These are phyloP conservation scores for Gigaspora rosea DNA, from an alignment of 192 early-diverging fungal genomes.

Conservation along the genomic window DNA sequence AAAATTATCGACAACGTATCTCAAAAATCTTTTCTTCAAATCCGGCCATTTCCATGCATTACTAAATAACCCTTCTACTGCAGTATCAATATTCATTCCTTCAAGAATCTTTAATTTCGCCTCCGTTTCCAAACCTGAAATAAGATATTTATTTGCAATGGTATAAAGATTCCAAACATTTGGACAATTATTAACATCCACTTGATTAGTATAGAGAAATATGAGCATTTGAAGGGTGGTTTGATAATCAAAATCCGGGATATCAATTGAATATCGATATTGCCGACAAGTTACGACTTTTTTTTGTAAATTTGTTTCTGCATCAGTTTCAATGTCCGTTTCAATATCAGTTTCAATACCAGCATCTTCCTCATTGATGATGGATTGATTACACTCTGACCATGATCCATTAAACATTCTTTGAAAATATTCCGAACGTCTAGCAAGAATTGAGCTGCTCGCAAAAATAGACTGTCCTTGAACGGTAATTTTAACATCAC, in stretches of 20 bases:
- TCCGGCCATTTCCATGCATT: slow-evolving; percentile 15
- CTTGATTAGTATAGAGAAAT: slow-evolving; percentile 22
- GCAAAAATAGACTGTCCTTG: slow-evolving; percentile 21
- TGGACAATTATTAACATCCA: slow-evolving; percentile 1
- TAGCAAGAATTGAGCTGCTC: slow-evolving; percentile 20
- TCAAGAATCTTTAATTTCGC: slow-evolving; percentile 1
- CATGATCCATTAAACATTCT: slow-evolving; percentile 29
- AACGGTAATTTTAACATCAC: slow-evolving; percentile 28
- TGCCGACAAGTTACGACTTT: neutral
- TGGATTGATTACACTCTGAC: slow-evolving; percentile 10
- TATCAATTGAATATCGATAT: neutral
- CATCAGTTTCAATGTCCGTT: neutral
- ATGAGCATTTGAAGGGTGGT: slow-evolving; percentile 17
- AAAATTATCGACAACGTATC: slow-evolving; percentile 12
- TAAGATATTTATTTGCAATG: slow-evolving; percentile 16
- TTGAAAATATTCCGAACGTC: slow-evolving; percentile 29
- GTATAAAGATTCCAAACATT: slow-evolving; percentile 1
- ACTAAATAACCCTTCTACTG: neutral
- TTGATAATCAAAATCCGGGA: slow-evolving; percentile 6
- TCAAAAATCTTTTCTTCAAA: slow-evolving; percentile 7
- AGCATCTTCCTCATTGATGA: neutral
- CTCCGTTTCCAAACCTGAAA: neutral
- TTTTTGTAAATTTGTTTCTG: neutral
- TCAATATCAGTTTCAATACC: too few relatives aligned
- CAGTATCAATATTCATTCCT: neutral